These are phyloP conservation scores for Clarireedia hainanense DNA, from an alignment of 2,329 filamentous ascomycete genomes.

Conservation along the genomic window DNA sequence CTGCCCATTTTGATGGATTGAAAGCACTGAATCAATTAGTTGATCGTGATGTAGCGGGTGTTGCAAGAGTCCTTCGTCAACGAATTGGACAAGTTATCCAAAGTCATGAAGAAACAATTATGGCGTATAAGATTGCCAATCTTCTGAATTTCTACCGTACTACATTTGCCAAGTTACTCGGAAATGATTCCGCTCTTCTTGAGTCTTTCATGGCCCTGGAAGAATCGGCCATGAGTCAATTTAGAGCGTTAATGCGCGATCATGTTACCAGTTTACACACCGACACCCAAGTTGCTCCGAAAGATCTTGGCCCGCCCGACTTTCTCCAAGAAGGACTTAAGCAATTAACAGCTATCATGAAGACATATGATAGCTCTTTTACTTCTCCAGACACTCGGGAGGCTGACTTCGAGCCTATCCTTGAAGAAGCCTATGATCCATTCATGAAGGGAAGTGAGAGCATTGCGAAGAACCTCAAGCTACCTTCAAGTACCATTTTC, in stretches of 20 bases:
- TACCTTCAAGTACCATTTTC: slow-evolving; percentile 60
- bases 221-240: slow-evolving; percentile 71
- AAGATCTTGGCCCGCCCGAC: slow-evolving; percentile 68
- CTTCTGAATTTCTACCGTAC: slow-evolving; percentile 80
- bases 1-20: slow-evolving; percentile 64
- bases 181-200: slow-evolving; percentile 58
- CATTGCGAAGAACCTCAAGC: slow-evolving; percentile 52
- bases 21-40: slow-evolving; percentile 81
- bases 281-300: slow-evolving; percentile 60
- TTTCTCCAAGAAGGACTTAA: slow-evolving; percentile 77
- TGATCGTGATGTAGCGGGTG: slow-evolving; percentile 74
- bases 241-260: slow-evolving; percentile 73
- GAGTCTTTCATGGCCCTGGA: slow-evolving; percentile 63
- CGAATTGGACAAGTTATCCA: slow-evolving; percentile 87
- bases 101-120: slow-evolving; percentile 80
- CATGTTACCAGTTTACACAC: slow-evolving; percentile 67
- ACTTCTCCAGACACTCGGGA: slow-evolving; percentile 50
- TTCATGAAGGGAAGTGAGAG: slow-evolving; percentile 71
- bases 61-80: slow-evolving; percentile 77
- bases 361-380: slow-evolving; percentile 78
- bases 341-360: slow-evolving; percentile 70
- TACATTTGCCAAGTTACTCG: slow-evolving; percentile 76
- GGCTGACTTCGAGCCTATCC: slow-evolving; percentile 64
- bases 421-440: slow-evolving; percentile 76
- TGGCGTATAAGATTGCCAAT: slow-evolving; percentile 85